These are phyloP conservation scores for Suillus placidus DNA, from an alignment of 768 basidiomycete species.

Conservation along the genomic window DNA sequence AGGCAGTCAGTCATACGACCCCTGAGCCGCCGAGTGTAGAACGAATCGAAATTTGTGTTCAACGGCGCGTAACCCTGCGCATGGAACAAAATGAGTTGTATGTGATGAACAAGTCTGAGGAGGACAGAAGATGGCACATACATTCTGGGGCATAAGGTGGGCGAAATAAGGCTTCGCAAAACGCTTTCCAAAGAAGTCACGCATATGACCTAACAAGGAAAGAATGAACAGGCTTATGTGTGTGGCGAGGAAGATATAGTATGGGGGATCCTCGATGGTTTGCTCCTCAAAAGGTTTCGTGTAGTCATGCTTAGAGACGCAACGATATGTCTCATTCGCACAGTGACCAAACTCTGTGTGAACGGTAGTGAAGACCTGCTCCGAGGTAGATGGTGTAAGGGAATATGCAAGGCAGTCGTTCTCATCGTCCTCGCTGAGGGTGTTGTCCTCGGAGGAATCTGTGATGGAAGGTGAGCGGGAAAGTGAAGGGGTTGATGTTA, in stretches of 20 bases:
- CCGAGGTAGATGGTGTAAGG: constrained; percentile 69
- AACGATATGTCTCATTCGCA: constrained; percentile 71
- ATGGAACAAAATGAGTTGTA: constrained; percentile 3
- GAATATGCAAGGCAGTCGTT: constrained; percentile 65
- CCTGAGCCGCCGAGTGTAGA: constrained; percentile 97
- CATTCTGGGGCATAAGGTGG: constrained; percentile 82
- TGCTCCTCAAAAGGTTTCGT: constrained; percentile 50
- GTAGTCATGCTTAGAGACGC: constrained; percentile 60
- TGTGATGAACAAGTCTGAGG: constrained; percentile 4
- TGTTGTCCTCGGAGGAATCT: constrained; percentile 66
- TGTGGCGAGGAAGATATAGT: constrained; percentile 89
- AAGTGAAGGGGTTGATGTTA: constrained; percentile 68
- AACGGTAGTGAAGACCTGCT: constrained; percentile 74
- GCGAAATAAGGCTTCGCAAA: constrained; percentile 68
- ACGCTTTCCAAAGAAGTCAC: constrained; percentile 94
- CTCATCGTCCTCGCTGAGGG: constrained; percentile 56
- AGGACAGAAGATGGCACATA: constrained; percentile 36
- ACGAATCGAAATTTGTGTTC: constrained; percentile 98
- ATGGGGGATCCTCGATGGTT: constrained; percentile 83
- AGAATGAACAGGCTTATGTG: constrained; percentile 93
- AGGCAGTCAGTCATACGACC: constrained; percentile 95
- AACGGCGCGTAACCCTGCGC: constrained; percentile 91
- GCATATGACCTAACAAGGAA: constrained; percentile 89
- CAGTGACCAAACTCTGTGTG: constrained; percentile 96
- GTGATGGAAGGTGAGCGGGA: constrained; percentile 77